A percentile compares a stretch with the other conserved stretches of the same genome.
Conservation (phyloP, 2,329 filamentous ascomycete genomes). For the Fusarium azukiicola region DNA sequence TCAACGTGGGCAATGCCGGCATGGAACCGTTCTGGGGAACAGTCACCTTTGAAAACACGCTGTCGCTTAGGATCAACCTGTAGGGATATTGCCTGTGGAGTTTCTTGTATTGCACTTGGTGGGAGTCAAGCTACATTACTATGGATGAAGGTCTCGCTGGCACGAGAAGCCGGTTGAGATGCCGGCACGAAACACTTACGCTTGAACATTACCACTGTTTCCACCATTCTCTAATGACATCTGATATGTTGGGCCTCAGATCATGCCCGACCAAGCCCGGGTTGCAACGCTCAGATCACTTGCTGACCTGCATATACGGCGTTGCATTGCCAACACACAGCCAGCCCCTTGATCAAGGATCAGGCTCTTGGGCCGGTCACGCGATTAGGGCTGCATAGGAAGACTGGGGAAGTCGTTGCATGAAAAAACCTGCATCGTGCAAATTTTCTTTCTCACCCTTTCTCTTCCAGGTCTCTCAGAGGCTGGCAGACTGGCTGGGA, state of each 20-base stretch:
- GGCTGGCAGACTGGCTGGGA: too few species aligned
- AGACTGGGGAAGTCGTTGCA: not conserved
- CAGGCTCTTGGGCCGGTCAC: not conserved
- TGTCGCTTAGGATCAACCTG: constrained; percentile 40
- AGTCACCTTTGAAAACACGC: constrained; percentile 41
- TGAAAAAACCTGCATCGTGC: not conserved
- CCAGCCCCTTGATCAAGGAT: not conserved
- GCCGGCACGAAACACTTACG: not conserved
- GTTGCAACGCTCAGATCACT: constrained; percentile 6
- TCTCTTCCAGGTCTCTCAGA: not conserved
- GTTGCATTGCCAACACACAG: constrained; percentile 10
- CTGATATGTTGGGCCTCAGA: not conserved
- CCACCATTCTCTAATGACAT: not conserved
- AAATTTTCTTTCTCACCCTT: not conserved
- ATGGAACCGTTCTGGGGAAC: constrained; percentile 48
- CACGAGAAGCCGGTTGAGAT: not conserved
- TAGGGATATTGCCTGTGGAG: constrained; percentile 7
- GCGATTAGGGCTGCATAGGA: not conserved
- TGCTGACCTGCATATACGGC: not conserved
- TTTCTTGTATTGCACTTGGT: not conserved
- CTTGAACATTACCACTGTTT: not conserved
- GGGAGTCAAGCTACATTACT: not conserved
- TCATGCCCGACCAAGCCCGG: not conserved
- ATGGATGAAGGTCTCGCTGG: not conserved
- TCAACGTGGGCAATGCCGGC: constrained; percentile 46